A percentile compares a stretch with the other conserved stretches of the same genome.
Evolutionary conservation across 768 basidiomycete genomes (phyloP).

Genomic region (Lactifluus volemus): DNA sequence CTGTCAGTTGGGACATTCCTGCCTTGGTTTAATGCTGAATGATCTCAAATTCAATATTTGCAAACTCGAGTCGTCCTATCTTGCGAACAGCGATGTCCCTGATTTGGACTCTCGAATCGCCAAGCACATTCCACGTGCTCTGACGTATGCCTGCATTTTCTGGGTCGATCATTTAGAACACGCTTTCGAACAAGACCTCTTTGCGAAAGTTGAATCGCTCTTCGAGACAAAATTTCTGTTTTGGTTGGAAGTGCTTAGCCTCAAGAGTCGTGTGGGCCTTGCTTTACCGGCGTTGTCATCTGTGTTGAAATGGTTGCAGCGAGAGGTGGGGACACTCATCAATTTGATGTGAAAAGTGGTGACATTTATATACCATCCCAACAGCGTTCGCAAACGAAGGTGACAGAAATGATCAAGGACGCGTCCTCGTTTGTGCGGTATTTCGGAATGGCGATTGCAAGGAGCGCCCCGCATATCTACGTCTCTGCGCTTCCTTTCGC

Average conservation of each 20-base stretch:
- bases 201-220: background rate
- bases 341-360: background rate
- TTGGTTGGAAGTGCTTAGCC: no score
- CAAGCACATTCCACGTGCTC: background rate
- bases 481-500: no score
- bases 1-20: no score
- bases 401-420: background rate
- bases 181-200: background rate
- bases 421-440: background rate
- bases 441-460: background rate
- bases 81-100: background rate
- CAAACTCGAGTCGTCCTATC: background rate
- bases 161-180: background rate
- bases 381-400: background rate
- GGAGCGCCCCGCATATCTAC: background rate
- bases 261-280: background rate
- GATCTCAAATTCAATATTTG: background rate
- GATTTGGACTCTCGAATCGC: background rate
- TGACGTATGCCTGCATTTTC: no score
- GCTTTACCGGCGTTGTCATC: background rate
- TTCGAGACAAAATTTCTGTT: background rate
- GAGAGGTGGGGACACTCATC: background rate
- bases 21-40: background rate
- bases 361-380: background rate
- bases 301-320: background rate